Base-by-base conservation (phyloP, 2,329 filamentous ascomycete species). In the Colletotrichum neosansevieriae region DNA sequence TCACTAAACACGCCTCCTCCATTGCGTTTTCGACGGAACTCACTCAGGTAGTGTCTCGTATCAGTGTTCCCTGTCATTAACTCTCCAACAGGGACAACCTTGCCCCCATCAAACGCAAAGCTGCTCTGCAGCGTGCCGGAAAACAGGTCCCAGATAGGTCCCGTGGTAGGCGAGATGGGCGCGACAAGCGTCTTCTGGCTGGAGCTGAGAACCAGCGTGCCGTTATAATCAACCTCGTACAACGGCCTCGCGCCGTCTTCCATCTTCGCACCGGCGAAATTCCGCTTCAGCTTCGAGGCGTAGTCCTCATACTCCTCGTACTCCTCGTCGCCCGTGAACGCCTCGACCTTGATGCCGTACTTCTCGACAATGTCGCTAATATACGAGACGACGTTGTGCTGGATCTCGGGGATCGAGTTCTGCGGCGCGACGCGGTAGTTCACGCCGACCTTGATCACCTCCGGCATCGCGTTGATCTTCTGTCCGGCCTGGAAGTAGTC, bases 401-500 rank as follows among this genome's bases (percentile, higher is more conserved):
- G 65, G 65, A 68, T 68, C 54, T 68, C 61, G 5, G 61, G 65
- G 49, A 68, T 54, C 53, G 53, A 65, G 61, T 68, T 68, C 65
- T 68, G 65, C 32, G 65, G 65, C 21, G 65, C 65, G 5, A 68
- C 65, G 40, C 65, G 65, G 34, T 68, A 68, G 54, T 68, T 68
- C 2, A 68, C 65, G 49, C 65, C 65, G 15, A 68, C 65, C 38
- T 45, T 51, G 21, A 68, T 21, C 2, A 65, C 62, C 54, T 68
- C 65, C 9, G 65, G 65, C 65, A 68, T 68, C 38, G 65, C 65
- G 49, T 68, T 68, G 61, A 68, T 68, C 61, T 68, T 68, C 24
- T 68, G 65, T 3, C 65, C 65, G 32, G 65, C 65, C 47, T 68
- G 65, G 65, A 68, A 68, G 34, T 68, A 68, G 17, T 68, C 65